Conservation (phyloP, 1,139 yeast species). For the Hyphopichia khmerensis region DNA sequence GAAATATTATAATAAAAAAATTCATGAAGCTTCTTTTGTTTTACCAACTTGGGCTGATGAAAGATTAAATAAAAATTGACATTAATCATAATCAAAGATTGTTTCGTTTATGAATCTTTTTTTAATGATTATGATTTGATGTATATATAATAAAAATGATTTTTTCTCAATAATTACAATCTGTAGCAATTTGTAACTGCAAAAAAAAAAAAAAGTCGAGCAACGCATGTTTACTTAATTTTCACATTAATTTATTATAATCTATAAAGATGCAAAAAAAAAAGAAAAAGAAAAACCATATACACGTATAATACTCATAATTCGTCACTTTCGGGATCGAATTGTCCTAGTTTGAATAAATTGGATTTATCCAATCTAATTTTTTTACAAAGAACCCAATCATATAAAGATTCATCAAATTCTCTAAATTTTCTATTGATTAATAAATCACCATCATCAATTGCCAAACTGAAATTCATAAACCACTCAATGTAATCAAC, state of each 20-base stretch:
- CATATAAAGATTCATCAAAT: constrained; percentile 2
- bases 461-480: constrained; percentile 5
- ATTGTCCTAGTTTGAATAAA: not conserved
- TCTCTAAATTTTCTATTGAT: not conserved
- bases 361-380: not conserved
- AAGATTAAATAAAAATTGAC: constrained; percentile 22
- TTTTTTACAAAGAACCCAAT: constrained; percentile 2
- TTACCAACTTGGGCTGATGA: constrained; percentile 82
- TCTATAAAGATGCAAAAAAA: not conserved
- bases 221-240: no score
- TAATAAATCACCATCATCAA: not conserved
- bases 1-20: constrained; percentile 75
- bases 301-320: not conserved
- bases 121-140: no score
- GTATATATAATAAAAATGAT: no score
- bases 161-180: no score
- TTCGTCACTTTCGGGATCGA: not conserved
- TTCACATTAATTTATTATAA: no score
- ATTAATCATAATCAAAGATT: no score
- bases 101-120: no score
- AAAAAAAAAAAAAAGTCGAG: no score
- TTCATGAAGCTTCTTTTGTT: constrained; percentile 84
- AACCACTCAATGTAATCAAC: constrained; percentile 26
- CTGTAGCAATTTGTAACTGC: no score
- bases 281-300: not conserved